Percentiles rank a stretch among this genome's conserved stretches.
phyloP scores from a whole-genome alignment of 2,329 filamentous ascomycete genomes.

The Monilinia fructigena region DNA sequence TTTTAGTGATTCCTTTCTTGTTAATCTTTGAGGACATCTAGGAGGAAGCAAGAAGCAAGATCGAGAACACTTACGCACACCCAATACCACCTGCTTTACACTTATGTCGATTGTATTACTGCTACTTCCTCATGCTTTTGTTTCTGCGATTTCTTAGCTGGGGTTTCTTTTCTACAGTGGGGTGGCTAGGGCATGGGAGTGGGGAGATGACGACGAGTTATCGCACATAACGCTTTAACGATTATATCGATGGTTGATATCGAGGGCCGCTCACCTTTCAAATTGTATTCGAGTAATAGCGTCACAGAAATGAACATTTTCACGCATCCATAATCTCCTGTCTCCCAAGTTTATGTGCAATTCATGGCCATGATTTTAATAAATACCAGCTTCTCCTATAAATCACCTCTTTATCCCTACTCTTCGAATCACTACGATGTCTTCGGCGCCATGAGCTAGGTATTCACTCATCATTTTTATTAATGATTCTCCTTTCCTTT shows the following conservation, averaged over 20 bases:
- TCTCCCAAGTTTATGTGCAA: not conserved
- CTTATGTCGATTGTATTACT: constrained; percentile 24
- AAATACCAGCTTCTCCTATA: not conserved
- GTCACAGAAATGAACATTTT: not conserved
- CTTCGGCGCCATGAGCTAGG: not conserved
- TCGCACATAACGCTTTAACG: constrained; percentile 18
- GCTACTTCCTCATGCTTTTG: constrained; percentile 17
- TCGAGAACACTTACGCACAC: constrained; percentile 6
- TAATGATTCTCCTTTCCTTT: too few species aligned
- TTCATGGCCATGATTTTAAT: not conserved
- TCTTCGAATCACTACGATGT: not conserved
- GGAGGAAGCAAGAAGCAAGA: not conserved
- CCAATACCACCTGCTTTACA: constrained; percentile 5
- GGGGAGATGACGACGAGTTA: constrained; percentile 7
- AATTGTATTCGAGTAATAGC: constrained; percentile 21
- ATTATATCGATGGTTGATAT: constrained; percentile 7
- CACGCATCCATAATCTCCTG: not conserved
- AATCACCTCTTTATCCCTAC: not conserved
- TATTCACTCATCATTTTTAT: not conserved
- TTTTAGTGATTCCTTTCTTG: constrained; percentile 2
- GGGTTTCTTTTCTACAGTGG: constrained; percentile 19
- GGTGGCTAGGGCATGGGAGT: constrained; percentile 4
- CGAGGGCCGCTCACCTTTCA: constrained; percentile 11
- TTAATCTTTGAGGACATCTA: not conserved
- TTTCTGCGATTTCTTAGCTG: constrained; percentile 16